Evolutionary conservation across 2,329 filamentous ascomycete species (phyloP).

Genomic region (Leptographium lundbergii): DNA sequence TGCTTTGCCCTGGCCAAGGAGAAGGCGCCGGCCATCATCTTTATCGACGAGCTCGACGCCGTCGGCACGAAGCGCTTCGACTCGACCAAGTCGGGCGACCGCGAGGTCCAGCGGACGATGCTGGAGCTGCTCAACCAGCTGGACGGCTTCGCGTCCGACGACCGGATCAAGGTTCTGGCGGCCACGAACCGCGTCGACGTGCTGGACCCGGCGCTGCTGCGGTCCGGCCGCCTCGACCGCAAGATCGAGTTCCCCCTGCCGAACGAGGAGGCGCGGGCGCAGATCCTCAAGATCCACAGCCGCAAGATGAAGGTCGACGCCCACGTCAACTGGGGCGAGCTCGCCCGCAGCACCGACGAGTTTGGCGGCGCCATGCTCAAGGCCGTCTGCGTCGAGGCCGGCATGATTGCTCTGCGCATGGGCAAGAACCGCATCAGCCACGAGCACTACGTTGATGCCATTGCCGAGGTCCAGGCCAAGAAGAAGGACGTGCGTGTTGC

Average conservation of each 20-base stretch:
- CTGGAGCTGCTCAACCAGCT: slow-evolving; percentile 96
- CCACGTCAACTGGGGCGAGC: slow-evolving; percentile 83
- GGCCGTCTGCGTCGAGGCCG: slow-evolving; percentile 95
- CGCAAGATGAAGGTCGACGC: slow-evolving; percentile 96
- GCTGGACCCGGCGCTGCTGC: slow-evolving; percentile 78
- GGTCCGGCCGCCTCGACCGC: slow-evolving; percentile 82
- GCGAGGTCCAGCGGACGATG: slow-evolving; percentile 98
- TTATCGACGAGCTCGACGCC: slow-evolving; percentile 96
- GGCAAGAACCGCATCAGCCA: slow-evolving; percentile 95
- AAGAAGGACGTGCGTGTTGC: slow-evolving; percentile 66
- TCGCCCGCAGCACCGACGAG: slow-evolving; percentile 94
- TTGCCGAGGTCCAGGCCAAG: slow-evolving; percentile 88
- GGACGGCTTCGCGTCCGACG: slow-evolving; percentile 93
- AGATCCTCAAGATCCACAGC: slow-evolving; percentile 95
- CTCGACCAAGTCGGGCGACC: slow-evolving; percentile 92
- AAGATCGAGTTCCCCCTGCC: slow-evolving; percentile 98
- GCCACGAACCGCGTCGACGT: slow-evolving; percentile 93
- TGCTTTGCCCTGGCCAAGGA: slow-evolving; percentile 97
- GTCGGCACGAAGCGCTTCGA: slow-evolving; percentile 99
- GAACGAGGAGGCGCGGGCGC: slow-evolving; percentile 92
- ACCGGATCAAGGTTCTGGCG: slow-evolving; percentile 90
- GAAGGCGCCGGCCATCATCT: slow-evolving; percentile 97
- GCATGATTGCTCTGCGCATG: slow-evolving; percentile 93
- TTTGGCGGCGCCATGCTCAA: slow-evolving; percentile 97
- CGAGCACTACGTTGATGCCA: slow-evolving; percentile 97